A percentile compares a stretch with the other conserved stretches of the same genome.
phyloP scores from a whole-genome alignment of 169 alveolate species.

The Eimeria praecox region DNA sequence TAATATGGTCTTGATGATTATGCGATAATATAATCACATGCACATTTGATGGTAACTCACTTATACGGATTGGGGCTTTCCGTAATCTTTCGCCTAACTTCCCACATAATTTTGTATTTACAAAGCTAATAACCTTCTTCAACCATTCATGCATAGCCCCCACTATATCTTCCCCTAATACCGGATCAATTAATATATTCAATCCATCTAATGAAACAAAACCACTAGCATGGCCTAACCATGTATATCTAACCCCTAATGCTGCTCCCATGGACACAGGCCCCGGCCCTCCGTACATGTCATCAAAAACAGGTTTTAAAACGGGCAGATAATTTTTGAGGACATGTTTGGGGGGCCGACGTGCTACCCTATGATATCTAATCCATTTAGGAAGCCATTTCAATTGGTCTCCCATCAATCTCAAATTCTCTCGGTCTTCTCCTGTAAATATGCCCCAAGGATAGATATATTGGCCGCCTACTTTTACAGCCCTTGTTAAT shows the following conservation, averaged over 20 bases:
- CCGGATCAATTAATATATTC: constrained; percentile 63
- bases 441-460: constrained; percentile 68
- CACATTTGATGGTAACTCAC: constrained; percentile 17
- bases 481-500: constrained; percentile 73
- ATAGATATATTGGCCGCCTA: constrained; percentile 73
- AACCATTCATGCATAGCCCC: constrained; percentile 63
- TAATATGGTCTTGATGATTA: constrained; percentile 77
- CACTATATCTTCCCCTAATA: constrained; percentile 57
- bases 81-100: constrained; percentile 70
- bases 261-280: background rate
- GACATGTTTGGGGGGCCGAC: background rate
- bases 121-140: constrained; percentile 10
- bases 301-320: constrained; percentile 32
- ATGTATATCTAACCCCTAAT: constrained; percentile 63
- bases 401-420: constrained; percentile 66
- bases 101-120: constrained; percentile 48
- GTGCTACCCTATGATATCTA: constrained; percentile 51
- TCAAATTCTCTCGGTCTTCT: constrained; percentile 49
- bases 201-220: constrained; percentile 58
- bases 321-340: constrained; percentile 40
- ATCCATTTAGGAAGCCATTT: constrained; percentile 80
- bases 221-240: constrained; percentile 78
- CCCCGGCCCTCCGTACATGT: constrained; percentile 77
- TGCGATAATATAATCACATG: constrained; percentile 60
- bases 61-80: background rate